Base-by-base conservation (phyloP, 768 basidiomycete species). In the Lactarius quietus region DNA sequence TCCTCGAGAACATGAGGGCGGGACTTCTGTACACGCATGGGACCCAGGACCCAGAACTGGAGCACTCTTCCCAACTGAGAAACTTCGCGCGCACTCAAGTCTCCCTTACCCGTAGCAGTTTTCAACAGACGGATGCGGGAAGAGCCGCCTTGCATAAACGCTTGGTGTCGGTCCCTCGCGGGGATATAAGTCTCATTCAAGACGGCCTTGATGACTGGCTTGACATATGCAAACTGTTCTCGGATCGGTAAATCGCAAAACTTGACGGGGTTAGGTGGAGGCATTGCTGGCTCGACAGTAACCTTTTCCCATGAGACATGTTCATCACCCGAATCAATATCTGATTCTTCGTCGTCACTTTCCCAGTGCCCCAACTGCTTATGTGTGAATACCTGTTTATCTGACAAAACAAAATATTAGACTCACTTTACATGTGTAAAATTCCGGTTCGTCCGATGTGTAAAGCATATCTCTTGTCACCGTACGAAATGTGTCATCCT, bases 201-300 rank as follows among this genome's bases (percentile, higher is more conserved):
- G 36, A 91, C 82, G 1, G 85, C 86, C 29, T 70, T 74, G 51
- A 93, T 75, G 17, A 91, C 78, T 1, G 84, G 84, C 66, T 87
- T 90, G 31, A 83, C 79, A 70, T 89, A 90, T 14, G 76, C 80
- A 62, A 93, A 83, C 68, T 92, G 89, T 43, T 82, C 75, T 23
- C 77, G 78, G 8, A 89, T 79, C 7, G 79, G 61, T 35, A 90
- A 78, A 26, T 78, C 73, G 45, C 68, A 72, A 68, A 89, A 90
- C n/a, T 75, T 74, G 0, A 72, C 70, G 3, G 73, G 69, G 17
- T 74, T 62, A 2, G 86, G 83, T 17, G 80, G 76, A 31, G 83
- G 80, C 38, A 80, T 73, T 6, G 60, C 61, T 12, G 81, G 81
- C 26, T 74, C 73, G 62, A 80, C 83, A 7, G 78, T 72, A 15